Evolutionary conservation across 306 rosid species (phyloP), one percentile per base, ranked within the genome.

Genomic region (Astragalus glycyphyllos): DNA sequence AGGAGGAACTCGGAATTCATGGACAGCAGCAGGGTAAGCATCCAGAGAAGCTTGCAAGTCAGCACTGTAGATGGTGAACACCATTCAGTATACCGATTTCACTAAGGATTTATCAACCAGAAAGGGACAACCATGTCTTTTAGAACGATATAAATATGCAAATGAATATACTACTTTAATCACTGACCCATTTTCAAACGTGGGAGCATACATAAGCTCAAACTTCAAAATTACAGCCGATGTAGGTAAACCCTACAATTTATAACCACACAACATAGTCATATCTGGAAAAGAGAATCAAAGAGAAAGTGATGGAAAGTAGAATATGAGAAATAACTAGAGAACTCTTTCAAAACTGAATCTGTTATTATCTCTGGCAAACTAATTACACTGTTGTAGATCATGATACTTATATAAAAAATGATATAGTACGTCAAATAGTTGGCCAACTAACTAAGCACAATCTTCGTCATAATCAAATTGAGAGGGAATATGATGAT

Each of bases 201-300:
- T 78, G 41, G 96, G 89, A 53, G 96, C 94, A 86, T 84, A 85
- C 87, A 92, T 72, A 54, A 92, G 94, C 85, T 92, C 96, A 74
- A 92, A 89, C 84, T 89, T 92, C 85, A 92, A 67, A 81, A 92
- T 76, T 67, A 86, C 86, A 20, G 89, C 85, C 46, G 90, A 83
- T 44, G 80, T 83, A 31, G 92, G 78, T 46, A 83, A 83, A 53
- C 86, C 94, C 96, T 92, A 83, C 41, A 83, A 71, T 55, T 68
- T 53, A 45, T 75, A 20, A 56, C 37, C 76, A 69, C 44, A 40
- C 68, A 35, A 61, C 60, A 57, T 11, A 42, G 34, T 34, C 15
- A 13, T 77, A 44, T 14, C 34, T 12, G 31, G 48, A 14, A 3
- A 63, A 9, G 34, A 63, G 38, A 11, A 42, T 63, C 8, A 8